A percentile compares a stretch with the other conserved stretches of the same genome.
Conservation (phyloP, 2,329 filamentous ascomycete species). For the Fusarium sp. region DNA sequence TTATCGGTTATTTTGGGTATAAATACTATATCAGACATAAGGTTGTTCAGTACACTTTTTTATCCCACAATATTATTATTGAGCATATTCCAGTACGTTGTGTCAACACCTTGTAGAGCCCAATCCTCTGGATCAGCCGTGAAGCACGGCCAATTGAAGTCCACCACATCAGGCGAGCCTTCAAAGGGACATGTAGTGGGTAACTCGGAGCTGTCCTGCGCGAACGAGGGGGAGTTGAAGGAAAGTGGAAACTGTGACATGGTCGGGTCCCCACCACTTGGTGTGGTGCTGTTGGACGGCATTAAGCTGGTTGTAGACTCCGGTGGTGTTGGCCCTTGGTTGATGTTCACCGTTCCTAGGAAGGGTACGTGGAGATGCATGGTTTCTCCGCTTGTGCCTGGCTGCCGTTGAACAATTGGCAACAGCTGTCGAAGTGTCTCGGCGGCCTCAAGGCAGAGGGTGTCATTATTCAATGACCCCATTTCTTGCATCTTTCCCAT, state of each 20-base stretch:
- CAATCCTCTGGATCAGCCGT: conserved; percentile 53
- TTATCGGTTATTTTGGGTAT: conserved; percentile 25
- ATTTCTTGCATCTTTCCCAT: conserved; percentile 55
- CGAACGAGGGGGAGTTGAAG: conserved; percentile 21
- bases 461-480: conserved; percentile 54
- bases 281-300: conserved; percentile 27
- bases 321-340: conserved; percentile 34
- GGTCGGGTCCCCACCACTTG: conserved; percentile 3
- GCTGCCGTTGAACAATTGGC: conserved; percentile 53
- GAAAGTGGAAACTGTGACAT: conserved; percentile 21
- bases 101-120: conserved; percentile 57
- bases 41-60: background rate
- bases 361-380: conserved; percentile 60
- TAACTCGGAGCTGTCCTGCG: conserved; percentile 10
- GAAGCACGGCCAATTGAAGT: conserved; percentile 43
- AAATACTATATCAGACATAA: conserved; percentile 33
- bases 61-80: conserved; percentile 39
- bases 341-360: conserved; percentile 61
- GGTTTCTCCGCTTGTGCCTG: conserved; percentile 20
- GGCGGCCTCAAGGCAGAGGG: conserved; percentile 56
- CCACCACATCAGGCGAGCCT: conserved; percentile 22
- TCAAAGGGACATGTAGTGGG: conserved; percentile 17
- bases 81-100: conserved; percentile 51
- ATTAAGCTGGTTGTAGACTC: conserved; percentile 22
- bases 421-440: conserved; percentile 58